These are phyloP conservation scores for Daldinia eschscholtzii DNA, from an alignment of 2,329 filamentous ascomycete genomes.

Conservation along the genomic window DNA sequence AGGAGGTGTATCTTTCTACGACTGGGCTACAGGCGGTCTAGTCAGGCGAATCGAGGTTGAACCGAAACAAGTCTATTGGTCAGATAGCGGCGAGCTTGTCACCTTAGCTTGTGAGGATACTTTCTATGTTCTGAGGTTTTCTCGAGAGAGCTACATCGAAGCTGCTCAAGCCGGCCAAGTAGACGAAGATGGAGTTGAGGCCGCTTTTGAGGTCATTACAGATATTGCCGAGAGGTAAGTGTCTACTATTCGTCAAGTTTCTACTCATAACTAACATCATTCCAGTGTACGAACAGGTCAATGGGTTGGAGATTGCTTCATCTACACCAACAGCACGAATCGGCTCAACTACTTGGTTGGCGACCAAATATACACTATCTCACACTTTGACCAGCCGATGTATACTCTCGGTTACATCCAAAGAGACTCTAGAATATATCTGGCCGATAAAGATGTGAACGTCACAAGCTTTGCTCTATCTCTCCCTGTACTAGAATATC, in stretches of 20 bases:
- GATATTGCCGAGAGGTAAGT: conserved; percentile 89
- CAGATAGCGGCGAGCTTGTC: conserved; percentile 93
- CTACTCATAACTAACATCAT: conserved; percentile 46
- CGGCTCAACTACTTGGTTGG: conserved; percentile 97
- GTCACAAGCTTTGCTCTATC: conserved; percentile 93
- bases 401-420: conserved; percentile 96
- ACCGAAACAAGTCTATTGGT: conserved; percentile 88
- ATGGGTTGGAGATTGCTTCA: conserved; percentile 99
- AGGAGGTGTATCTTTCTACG: conserved; percentile 94
- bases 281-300: conserved; percentile 87
- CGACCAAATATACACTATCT: conserved; percentile 97
- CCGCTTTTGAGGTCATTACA: conserved; percentile 95
- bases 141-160: conserved; percentile 86
- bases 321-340: conserved; percentile 98
- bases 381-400: conserved; percentile 95
- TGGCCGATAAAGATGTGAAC: conserved; percentile 94
- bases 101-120: conserved; percentile 93
- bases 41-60: conserved; percentile 92
- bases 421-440: conserved; percentile 93
- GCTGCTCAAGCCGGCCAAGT: conserved; percentile 85
- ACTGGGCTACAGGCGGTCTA: conserved; percentile 91
- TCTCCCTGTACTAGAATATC: conserved; percentile 93
- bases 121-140: conserved; percentile 94
- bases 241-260: background rate
- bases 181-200: conserved; percentile 92